phyloP scores from a whole-genome alignment of 1,284 basidiomycete species.

The Blastosporella zonata region DNA sequence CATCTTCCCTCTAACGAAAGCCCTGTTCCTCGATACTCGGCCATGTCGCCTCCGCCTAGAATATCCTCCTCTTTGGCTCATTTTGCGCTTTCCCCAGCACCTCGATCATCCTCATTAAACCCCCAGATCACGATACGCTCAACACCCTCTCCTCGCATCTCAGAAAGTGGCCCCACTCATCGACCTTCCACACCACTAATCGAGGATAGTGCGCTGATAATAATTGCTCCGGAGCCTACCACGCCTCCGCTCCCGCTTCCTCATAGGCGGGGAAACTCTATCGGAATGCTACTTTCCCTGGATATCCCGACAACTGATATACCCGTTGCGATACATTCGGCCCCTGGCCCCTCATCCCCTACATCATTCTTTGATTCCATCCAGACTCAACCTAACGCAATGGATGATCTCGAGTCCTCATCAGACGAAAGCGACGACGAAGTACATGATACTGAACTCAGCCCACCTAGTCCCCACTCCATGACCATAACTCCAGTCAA shows the following conservation, averaged over 20 bases:
- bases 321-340: slow-evolving; percentile 41
- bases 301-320: slow-evolving; percentile 36
- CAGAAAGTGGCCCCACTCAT: slow-evolving; percentile 13
- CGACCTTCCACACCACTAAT: slow-evolving; percentile 12
- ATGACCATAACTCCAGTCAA: slow-evolving; percentile 32
- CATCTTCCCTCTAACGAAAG: slow-evolving; percentile 19
- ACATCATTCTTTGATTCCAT: slow-evolving; percentile 74
- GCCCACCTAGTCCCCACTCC: slow-evolving; percentile 26
- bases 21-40: slow-evolving; percentile 35
- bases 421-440: slow-evolving; percentile 46
- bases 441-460: slow-evolving; percentile 19
- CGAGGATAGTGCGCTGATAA: slow-evolving; percentile 31
- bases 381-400: slow-evolving; percentile 62
- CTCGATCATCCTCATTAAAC: slow-evolving; percentile 32
- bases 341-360: slow-evolving; percentile 58
- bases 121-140: slow-evolving; percentile 19
- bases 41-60: slow-evolving; percentile 60
- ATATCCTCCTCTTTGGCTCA: slow-evolving; percentile 41
- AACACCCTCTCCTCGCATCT: slow-evolving; percentile 13
- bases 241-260: slow-evolving; percentile 35
- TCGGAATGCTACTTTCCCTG: slow-evolving; percentile 29
- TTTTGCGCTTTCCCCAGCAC: slow-evolving; percentile 34
- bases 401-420: slow-evolving; percentile 65
- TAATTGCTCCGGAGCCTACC: slow-evolving; percentile 39
- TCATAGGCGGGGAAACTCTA: slow-evolving; percentile 25